Conservation (phyloP, 805 yeast species). For the Kodamaea neixiangensis region DNA sequence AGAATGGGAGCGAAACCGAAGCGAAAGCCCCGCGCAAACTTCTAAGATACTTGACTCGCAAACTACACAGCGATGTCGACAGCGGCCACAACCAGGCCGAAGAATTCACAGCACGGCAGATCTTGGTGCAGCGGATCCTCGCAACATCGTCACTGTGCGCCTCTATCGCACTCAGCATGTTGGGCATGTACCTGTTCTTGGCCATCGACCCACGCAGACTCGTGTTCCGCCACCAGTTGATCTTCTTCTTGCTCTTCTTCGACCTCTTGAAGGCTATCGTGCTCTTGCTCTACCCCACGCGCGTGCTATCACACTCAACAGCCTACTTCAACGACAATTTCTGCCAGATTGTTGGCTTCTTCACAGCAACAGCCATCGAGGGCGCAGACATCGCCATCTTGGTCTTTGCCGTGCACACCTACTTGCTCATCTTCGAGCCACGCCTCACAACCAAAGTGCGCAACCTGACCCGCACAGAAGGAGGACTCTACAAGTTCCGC, state of each 20-base stretch:
- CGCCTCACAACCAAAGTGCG: conserved; percentile 44
- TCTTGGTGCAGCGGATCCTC: conserved; percentile 34
- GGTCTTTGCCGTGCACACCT: conserved; percentile 81
- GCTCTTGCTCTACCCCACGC: conserved; percentile 66
- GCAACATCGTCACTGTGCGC: conserved; percentile 42
- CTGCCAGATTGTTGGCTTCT: conserved; percentile 73
- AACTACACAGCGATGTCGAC: not conserved
- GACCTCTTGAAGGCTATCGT: conserved; percentile 75
- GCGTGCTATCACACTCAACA: conserved; percentile 45
- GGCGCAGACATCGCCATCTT: conserved; percentile 86
- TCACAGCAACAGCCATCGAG: conserved; percentile 77
- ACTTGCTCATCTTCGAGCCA: conserved; percentile 68
- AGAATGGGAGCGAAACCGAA: no score
- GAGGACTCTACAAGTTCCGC: conserved; percentile 68
- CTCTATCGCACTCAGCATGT: conserved; percentile 49
- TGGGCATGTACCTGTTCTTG: conserved; percentile 58
- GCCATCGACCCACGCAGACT: conserved; percentile 65
- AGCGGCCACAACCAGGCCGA: conserved; percentile 4
- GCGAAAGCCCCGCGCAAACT: no score
- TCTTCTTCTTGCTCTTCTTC: conserved; percentile 64
- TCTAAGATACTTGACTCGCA: not conserved
- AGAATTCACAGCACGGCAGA: conserved; percentile 28
- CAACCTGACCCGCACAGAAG: conserved; percentile 51
- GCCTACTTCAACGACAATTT: conserved; percentile 52
- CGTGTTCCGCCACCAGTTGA: conserved; percentile 70